Evolutionary conservation across 2,329 filamentous ascomycete genomes (phyloP), one percentile per base, ranked within the genome.

Genomic region (Fusarium sp.): DNA sequence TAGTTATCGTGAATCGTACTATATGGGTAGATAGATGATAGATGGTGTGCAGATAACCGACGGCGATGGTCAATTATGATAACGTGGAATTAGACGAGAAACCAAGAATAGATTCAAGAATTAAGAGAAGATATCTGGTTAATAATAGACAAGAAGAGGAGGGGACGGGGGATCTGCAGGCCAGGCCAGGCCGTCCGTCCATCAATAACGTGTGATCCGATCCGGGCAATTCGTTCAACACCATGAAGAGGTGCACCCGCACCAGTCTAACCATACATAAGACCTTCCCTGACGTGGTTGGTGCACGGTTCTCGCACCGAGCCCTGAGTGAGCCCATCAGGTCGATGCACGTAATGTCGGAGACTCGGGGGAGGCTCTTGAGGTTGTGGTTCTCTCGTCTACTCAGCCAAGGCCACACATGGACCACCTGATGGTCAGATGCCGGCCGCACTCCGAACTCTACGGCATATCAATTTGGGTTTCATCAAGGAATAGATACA

Each of bases 151-250:
- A 13, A 11, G 46, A 53, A 62, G 65, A 62, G 37, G 65, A 71
- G 69, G 72, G 67, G 61, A 68, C 35, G 57, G 65, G 33, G 42
- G 53, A 67, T 68, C 52, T 69, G 68, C 70, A 70, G 61, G 58
- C 50, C 29, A 31, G 29, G 11, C 29, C 29, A 31, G 29, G 29
- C 29, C 29, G 29, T 31, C 29, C 51, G 53, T 73, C 31, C 54
- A 50, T 73, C 53, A 54, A 66, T 45, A 74, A 74, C 70, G 72
- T 74, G 69, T 73, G 72, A 74, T 74, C 66, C 64, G 70, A 73
- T 65, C 64, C 62, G 61, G 69, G 63, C 68, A 62, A 74, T 64
- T 61, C 66, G 59, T 66, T 74, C 72, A 74, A 74, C 72, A 74
- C 72, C 72, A 74, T 71, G 59, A 31, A 71, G 56, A 71, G 70